phyloP scores from a whole-genome alignment of 164 flowering plant species.

The Warburgia ugandensis region DNA sequence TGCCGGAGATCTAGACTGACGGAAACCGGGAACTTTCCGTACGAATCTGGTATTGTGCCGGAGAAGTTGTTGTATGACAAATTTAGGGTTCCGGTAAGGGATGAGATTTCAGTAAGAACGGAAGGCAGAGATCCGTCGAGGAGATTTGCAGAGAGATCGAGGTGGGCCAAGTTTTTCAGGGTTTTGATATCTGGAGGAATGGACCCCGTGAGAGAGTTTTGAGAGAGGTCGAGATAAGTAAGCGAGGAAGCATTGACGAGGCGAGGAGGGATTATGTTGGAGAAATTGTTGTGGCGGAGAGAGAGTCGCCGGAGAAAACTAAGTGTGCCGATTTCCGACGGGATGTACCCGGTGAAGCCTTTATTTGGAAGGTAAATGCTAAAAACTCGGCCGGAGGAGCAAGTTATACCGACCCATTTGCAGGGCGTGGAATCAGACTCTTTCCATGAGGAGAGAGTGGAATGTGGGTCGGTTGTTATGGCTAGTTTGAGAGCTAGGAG shows the following conservation, averaged over 20 bases:
- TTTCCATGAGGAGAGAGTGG: conserved; percentile 47
- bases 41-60: conserved; percentile 64
- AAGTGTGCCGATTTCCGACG: conserved; percentile 76
- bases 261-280: conserved; percentile 42
- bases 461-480: conserved; percentile 55
- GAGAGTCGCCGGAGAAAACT: conserved; percentile 39
- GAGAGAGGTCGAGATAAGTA: conserved; percentile 55
- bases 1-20: conserved; percentile 67
- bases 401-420: conserved; percentile 62
- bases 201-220: conserved; percentile 56
- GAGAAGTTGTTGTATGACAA: conserved; percentile 59
- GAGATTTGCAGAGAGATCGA: conserved; percentile 68
- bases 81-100: conserved; percentile 59
- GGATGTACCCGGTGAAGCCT: conserved; percentile 69
- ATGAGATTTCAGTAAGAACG: conserved; percentile 28
- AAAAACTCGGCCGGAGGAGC: conserved; percentile 43
- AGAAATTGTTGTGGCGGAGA: conserved; percentile 55
- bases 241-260: conserved; percentile 55
- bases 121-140: conserved; percentile 70
- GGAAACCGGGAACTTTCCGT: conserved; percentile 53
- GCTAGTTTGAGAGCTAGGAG: conserved; percentile 90
- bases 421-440: conserved; percentile 63
- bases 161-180: conserved; percentile 27
- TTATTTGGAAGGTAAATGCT: conserved; percentile 40
- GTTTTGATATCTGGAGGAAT: conserved; percentile 42